phyloP scores from a whole-genome alignment of 2,329 filamentous ascomycete genomes.

The Cryphonectria radicalis region DNA sequence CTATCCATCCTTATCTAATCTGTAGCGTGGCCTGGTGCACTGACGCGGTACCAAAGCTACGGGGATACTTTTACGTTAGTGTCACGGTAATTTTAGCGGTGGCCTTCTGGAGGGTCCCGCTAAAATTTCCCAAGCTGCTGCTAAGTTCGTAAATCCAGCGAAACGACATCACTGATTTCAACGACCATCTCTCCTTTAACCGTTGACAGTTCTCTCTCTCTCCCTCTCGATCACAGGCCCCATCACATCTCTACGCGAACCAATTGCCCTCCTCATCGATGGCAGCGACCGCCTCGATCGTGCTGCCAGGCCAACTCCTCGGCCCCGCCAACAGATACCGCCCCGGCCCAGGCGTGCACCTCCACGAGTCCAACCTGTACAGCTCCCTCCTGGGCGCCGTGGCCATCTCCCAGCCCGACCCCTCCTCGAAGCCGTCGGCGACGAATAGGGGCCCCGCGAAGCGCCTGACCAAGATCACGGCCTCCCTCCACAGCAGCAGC shows the following conservation, averaged over 20 bases:
- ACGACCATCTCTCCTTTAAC: neutral
- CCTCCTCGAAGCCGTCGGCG: slow-evolving; percentile 32
- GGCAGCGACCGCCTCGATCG: slow-evolving; percentile 46
- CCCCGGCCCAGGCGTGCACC: slow-evolving; percentile 82
- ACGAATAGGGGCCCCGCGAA: slow-evolving; percentile 51
- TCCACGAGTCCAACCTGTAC: slow-evolving; percentile 74
- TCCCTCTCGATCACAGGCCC: neutral
- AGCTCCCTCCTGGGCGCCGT: slow-evolving; percentile 82
- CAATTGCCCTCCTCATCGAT: neutral
- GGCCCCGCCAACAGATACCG: slow-evolving; percentile 69
- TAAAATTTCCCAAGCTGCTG: neutral
- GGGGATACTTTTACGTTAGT: neutral
- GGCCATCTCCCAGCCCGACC: slow-evolving; percentile 52
- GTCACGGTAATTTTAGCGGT: too few species aligned
- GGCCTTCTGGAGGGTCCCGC: neutral
- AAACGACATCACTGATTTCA: neutral
- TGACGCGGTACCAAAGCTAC: neutral
- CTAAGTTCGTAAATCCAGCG: neutral
- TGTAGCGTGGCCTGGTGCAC: neutral
- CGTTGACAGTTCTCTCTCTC: too few species aligned
- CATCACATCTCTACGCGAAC: neutral
- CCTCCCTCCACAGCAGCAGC: slow-evolving; percentile 11
- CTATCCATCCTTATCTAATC: slow-evolving; percentile 5
- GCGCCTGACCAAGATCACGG: slow-evolving; percentile 61
- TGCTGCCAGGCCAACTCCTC: slow-evolving; percentile 81